These are phyloP conservation scores for Diaporthe sp. DNA, from an alignment of 2,329 filamentous ascomycete genomes.

Conservation along the genomic window DNA sequence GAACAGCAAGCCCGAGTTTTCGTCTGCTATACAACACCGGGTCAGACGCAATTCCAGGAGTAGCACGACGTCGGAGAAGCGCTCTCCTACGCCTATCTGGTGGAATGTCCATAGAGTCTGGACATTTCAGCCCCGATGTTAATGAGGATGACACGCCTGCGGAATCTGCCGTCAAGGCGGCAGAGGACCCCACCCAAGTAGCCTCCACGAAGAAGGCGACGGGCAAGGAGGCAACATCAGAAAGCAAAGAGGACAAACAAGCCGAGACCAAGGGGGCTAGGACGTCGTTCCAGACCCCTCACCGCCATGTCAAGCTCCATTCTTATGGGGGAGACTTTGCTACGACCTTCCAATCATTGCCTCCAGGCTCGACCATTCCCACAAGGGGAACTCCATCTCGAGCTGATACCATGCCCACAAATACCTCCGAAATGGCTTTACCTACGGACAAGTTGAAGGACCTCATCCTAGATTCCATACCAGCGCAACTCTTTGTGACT, in stretches of 20 bases:
- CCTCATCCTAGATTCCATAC: slow-evolving; percentile 90
- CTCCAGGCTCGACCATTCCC: slow-evolving; percentile 63
- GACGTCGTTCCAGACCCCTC: slow-evolving; percentile 37
- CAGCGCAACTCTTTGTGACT: slow-evolving; percentile 93
- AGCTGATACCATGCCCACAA: slow-evolving; percentile 54
- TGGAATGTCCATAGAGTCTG: slow-evolving; percentile 38
- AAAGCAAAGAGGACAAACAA: slow-evolving; percentile 31
- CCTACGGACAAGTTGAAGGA: slow-evolving; percentile 83
- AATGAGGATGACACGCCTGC: slow-evolving; percentile 34
- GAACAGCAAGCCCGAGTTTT: slow-evolving; percentile 33
- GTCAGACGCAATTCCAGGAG: slow-evolving; percentile 54
- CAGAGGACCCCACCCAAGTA: slow-evolving; percentile 37
- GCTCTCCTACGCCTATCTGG: slow-evolving; percentile 40
- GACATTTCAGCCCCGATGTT: slow-evolving; percentile 35
- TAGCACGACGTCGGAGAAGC: slow-evolving; percentile 51
- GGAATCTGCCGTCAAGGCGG: slow-evolving; percentile 34
- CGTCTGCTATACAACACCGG: slow-evolving; percentile 43
- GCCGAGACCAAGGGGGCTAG: slow-evolving; percentile 31
- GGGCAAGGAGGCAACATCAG: slow-evolving; percentile 16
- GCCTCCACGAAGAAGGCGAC: slow-evolving; percentile 8
- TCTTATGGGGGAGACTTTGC: slow-evolving; percentile 87
- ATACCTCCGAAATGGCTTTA: slow-evolving; percentile 77
- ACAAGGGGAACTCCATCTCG: slow-evolving; percentile 47
- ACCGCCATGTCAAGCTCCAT: slow-evolving; percentile 77
- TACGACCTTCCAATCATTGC: slow-evolving; percentile 81